A percentile compares a stretch with the other conserved stretches of the same genome.
phyloP scores from a whole-genome alignment of 768 basidiomycete genomes.

The Suillus lakei region DNA sequence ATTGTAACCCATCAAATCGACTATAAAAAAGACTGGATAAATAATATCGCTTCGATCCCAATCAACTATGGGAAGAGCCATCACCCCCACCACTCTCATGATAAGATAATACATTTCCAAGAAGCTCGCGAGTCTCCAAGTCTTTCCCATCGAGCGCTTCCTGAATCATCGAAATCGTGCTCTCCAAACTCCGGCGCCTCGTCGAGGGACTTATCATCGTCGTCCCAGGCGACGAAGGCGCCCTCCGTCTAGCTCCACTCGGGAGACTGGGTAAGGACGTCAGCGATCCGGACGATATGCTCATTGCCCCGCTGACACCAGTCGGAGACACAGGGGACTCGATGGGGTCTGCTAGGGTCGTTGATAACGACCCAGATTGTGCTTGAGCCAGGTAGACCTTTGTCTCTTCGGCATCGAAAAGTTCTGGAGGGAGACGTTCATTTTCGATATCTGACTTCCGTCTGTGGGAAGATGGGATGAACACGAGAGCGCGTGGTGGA shows the following conservation, averaged over 20 bases:
- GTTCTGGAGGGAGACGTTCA: slow-evolving; percentile 95
- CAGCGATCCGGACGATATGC: slow-evolving; percentile 27
- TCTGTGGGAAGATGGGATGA: slow-evolving; percentile 43
- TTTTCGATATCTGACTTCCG: slow-evolving; percentile 99
- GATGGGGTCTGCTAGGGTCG: slow-evolving; percentile 50
- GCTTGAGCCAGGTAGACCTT: slow-evolving; percentile 56
- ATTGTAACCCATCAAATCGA: neutral
- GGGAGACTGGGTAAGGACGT: slow-evolving; percentile 28
- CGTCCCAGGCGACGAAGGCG: slow-evolving; percentile 74
- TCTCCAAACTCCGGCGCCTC: slow-evolving; percentile 89
- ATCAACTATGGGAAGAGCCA: slow-evolving; percentile 4
- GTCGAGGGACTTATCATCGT: slow-evolving; percentile 93
- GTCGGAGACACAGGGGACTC: slow-evolving; percentile 52
- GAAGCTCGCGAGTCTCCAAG: slow-evolving; percentile 32
- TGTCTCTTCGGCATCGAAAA: slow-evolving; percentile 81
- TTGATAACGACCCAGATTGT: slow-evolving; percentile 48
- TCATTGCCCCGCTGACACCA: slow-evolving; percentile 50
- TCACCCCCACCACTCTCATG: slow-evolving; percentile 14
- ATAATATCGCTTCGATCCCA: slow-evolving; percentile 1
- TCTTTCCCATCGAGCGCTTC: slow-evolving; percentile 86
- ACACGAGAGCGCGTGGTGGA: neutral
- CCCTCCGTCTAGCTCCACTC: slow-evolving; percentile 20
- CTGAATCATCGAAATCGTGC: slow-evolving; percentile 93
- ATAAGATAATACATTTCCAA: slow-evolving; percentile 26
- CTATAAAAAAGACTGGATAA: neutral